Evolutionary conservation across 768 basidiomycete genomes (phyloP), one percentile per base, ranked within the genome.

Genomic region (Lentinula boryana): DNA sequence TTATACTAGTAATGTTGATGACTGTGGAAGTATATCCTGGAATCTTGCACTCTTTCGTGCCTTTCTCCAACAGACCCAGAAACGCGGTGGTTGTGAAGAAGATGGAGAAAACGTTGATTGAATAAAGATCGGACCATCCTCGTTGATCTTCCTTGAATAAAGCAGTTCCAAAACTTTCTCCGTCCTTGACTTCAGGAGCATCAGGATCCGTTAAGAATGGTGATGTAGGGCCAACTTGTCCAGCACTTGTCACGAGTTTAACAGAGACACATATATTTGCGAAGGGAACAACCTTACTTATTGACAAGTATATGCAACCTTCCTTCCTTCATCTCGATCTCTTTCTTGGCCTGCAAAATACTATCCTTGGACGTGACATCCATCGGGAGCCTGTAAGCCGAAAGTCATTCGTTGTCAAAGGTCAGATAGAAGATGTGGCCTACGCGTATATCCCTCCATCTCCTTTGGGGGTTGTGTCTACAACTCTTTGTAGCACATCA

Each of bases 61-160:
- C 91, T 65, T 85, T 87, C 58, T 84, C 85, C 49, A 93, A 81
- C 44, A 93, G 75, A 4, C 87, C 90, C 49, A 91, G 72, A 72
- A 92, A 91, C 0, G 88, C 91, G 6, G 81, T 84, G 0, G 88
- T 88, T 62, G 86, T 80, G 68, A 92, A 93, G 74, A 84, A 92
- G 57, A 87, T 75, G n/a, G 91, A 85, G 67, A 87, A 85, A 0
- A 86, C 81, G 74, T 93, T 92, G 71, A 89, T 76, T 12, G 73
- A 69, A 68, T 84, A 91, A 15, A 89, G 70, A 41, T 82, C 71
- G 0, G 75, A 70, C 91, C 91, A 93, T 43, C 72, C 75, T 21
- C 84, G 80, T 4, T 80, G 78, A 63, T 89, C 88, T 63, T 82
- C 83, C 41, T 85, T 75, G 69, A 93, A 93, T 43, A 93, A 71